Conservation (phyloP, 2,329 filamentous ascomycete species). For the Fusarium sp. region DNA sequence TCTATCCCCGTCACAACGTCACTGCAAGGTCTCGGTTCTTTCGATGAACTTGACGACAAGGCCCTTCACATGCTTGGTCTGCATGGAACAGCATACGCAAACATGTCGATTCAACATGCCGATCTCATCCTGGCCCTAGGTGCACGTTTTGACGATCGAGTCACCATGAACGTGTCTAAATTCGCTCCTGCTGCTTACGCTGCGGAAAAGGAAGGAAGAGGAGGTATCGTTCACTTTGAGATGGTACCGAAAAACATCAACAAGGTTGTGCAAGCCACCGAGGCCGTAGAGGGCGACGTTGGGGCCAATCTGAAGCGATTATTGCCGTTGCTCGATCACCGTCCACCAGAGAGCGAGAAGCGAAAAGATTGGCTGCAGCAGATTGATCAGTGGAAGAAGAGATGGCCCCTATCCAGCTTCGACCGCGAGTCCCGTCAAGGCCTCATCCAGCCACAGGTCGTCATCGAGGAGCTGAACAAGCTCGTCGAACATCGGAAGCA, state of each 20-base stretch:
- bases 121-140: slow-evolving; percentile 96
- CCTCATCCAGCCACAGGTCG: slow-evolving; percentile 91
- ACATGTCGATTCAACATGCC: slow-evolving; percentile 97
- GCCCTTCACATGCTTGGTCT: slow-evolving; percentile 98
- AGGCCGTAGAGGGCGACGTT: slow-evolving; percentile 96
- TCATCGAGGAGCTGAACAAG: slow-evolving; percentile 91
- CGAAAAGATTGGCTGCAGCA: slow-evolving; percentile 82
- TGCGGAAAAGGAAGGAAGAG: slow-evolving; percentile 85
- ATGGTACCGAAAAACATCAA: slow-evolving; percentile 99
- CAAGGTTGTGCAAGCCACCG: slow-evolving; percentile 96
- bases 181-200: slow-evolving; percentile 91
- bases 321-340: slow-evolving; percentile 75
- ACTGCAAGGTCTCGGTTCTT: slow-evolving; percentile 91
- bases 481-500: slow-evolving; percentile 84
- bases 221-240: slow-evolving; percentile 97
- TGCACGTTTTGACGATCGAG: slow-evolving; percentile 95
- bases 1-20: slow-evolving; percentile 96
- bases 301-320: slow-evolving; percentile 81
- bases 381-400: slow-evolving; percentile 90
- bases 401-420: slow-evolving; percentile 86
- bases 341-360: slow-evolving; percentile 72
- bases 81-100: slow-evolving; percentile 97
- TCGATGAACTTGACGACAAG: slow-evolving; percentile 93
- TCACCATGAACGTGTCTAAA: slow-evolving; percentile 82
- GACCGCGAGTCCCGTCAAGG: slow-evolving; percentile 81